Evolutionary conservation across 495 filamentous ascomycete genomes (phyloP), one percentile per base, ranked within the genome.

Genomic region (Annulohypoxylon stygium): DNA sequence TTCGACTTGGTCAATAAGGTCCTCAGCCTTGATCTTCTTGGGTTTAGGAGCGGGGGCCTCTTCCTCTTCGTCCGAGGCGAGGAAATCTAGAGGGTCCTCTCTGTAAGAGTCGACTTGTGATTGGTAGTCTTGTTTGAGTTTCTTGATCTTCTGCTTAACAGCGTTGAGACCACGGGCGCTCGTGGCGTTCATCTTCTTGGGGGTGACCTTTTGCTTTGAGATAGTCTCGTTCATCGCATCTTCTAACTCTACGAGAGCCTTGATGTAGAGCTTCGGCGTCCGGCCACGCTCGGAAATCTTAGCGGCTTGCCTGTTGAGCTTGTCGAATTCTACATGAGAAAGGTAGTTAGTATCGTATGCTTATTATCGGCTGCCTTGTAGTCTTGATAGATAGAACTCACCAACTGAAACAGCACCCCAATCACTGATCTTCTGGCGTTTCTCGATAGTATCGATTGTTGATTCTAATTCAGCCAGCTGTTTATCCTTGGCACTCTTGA

Each of bases 401-500:
- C 95, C 93, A 80, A 90, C 88, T 69, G 94, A 92, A 75, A 99
- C 96, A 50, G 93, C 89, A 72, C 91, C 91, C 96, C 96, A 99
- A 81, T 99, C 97, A 78, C 91, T 93, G 76, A 98, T 99, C 88
- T 97, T 98, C 80, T 95, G 86, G 12, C 93, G 94, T 85, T 99
- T 99, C 74, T 97, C 95, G 70, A 98, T 98, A 67, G 91, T 83
- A 78, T 91, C 90, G 65, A 98, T 91, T 48, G 90, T 97, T 50
- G 89, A 88, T 82, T 98, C 97, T 67, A 99, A 87, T 78, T 97
- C 97, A 78, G 97, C 97, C 66, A 94, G 83, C 45, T 96, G 88
- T 87, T 99, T 99, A 82, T 98, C 95, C 84, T 98, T 98, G 60
- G 94, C 95, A 81, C 94, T 97, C 88, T 97, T 98, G 67, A 97